Evolutionary conservation across 495 filamentous ascomycete genomes (phyloP).

Genomic region (Paragyromitra xinjiangensis): DNA sequence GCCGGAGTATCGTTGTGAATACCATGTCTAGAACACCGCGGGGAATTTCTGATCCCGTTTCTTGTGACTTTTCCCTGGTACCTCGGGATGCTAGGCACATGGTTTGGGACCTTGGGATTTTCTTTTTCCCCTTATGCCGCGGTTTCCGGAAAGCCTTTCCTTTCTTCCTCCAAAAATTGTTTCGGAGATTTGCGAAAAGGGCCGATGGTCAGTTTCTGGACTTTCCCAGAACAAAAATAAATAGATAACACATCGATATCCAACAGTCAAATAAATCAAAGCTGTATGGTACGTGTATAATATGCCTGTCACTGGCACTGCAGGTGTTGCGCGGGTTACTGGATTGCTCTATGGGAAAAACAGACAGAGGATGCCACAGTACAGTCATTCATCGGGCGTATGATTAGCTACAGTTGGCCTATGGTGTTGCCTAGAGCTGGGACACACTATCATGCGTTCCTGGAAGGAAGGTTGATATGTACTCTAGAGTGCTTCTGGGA

Average conservation of each 20-base stretch:
- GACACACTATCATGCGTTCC: constrained; percentile 18
- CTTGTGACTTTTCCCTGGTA: constrained; percentile 18
- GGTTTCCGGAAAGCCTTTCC: constrained; percentile 37
- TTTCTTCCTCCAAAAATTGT: constrained; percentile 5
- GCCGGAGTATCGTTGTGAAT: constrained; percentile 17
- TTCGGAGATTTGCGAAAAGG: constrained; percentile 28
- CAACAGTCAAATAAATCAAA: constrained; percentile 11
- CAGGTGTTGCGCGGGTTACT: constrained; percentile 10
- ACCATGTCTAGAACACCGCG: constrained; percentile 19
- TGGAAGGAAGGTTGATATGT: neutral
- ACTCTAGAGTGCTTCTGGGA: constrained; percentile 3
- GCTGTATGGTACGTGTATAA: constrained; percentile 19
- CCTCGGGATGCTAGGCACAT: constrained; percentile 1
- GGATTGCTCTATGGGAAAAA: neutral
- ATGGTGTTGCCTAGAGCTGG: constrained; percentile 5
- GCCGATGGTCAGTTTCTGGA: neutral
- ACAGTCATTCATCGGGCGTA: constrained; percentile 5
- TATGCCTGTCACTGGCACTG: constrained; percentile 1
- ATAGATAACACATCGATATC: constrained; percentile 2
- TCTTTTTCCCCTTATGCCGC: constrained; percentile 35
- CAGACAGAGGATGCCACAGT: neutral
- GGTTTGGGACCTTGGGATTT: constrained; percentile 18
- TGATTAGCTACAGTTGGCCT: constrained; percentile 29
- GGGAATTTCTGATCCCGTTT: constrained; percentile 22
- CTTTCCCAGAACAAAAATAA: neutral